These are phyloP conservation scores for Amphichorda felina DNA, from an alignment of 2,329 filamentous ascomycete species.

Conservation along the genomic window DNA sequence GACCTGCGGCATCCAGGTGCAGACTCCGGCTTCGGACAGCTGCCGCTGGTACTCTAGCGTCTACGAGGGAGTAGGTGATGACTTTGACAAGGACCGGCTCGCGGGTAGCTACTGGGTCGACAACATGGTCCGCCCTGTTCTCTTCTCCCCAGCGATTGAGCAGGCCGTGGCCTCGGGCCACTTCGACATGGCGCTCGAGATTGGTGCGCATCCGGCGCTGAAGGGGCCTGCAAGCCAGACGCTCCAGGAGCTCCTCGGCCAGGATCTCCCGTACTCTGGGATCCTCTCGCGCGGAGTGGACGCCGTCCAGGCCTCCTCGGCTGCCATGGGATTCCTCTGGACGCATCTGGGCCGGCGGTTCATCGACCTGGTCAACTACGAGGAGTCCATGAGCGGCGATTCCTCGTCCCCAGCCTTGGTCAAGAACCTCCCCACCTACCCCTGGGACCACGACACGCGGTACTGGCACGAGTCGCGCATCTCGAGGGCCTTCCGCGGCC, in stretches of 20 bases:
- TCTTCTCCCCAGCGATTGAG: slow-evolving; percentile 9
- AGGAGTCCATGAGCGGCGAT: neutral
- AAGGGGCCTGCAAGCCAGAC: slow-evolving; percentile 23
- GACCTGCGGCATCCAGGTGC: slow-evolving; percentile 1
- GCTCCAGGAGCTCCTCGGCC: slow-evolving; percentile 1
- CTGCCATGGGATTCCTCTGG: slow-evolving; percentile 9
- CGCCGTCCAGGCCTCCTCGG: slow-evolving; percentile 7
- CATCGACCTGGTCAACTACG: slow-evolving; percentile 2
- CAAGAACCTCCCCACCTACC: slow-evolving; percentile 20
- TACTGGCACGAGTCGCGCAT: slow-evolving; percentile 20
- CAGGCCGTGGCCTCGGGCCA: slow-evolving; percentile 1
- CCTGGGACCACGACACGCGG: slow-evolving; percentile 21
- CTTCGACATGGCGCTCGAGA: slow-evolving; percentile 15
- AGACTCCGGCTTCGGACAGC: neutral
- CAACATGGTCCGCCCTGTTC: slow-evolving; percentile 12
- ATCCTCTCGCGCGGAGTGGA: slow-evolving; percentile 7
- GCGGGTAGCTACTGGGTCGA: slow-evolving; percentile 11
- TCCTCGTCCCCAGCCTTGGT: slow-evolving; percentile 5
- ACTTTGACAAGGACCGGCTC: neutral
- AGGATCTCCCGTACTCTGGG: slow-evolving; percentile 6
- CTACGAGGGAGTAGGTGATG: too few relatives aligned
- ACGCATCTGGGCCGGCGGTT: slow-evolving; percentile 1
- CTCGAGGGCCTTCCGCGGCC: slow-evolving; percentile 11
- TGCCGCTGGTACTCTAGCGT: slow-evolving; percentile 8
- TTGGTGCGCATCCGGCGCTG: slow-evolving; percentile 35